Conservation (phyloP, 441 rosid species). For the Syzygium syzygioides region DNA sequence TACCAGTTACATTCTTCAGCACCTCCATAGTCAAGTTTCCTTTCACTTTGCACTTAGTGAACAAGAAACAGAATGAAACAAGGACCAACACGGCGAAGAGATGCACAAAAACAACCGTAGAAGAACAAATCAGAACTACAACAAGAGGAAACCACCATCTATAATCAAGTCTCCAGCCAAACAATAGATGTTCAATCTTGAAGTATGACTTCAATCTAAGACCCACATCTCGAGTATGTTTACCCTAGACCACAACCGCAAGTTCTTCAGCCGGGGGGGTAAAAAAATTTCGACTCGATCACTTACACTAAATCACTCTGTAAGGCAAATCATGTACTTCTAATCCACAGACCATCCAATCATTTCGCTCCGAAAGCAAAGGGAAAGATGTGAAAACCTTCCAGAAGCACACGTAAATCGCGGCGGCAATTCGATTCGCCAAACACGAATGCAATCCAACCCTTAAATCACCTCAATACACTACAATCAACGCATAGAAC, state of each 20-base stretch:
- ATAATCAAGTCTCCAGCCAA: neutral
- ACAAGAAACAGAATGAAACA: neutral
- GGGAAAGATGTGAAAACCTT: neutral
- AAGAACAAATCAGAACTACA: neutral
- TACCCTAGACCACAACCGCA: neutral
- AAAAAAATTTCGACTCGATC: rapidly evolving
- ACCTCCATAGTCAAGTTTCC: neutral
- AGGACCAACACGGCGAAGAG: neutral
- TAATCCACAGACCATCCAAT: neutral
- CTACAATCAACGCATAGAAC: neutral
- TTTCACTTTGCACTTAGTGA: neutral
- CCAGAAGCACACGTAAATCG: neutral
- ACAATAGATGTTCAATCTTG: neutral
- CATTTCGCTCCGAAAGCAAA: neutral
- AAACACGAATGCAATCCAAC: neutral
- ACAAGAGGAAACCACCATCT: neutral
- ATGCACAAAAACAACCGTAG: neutral
- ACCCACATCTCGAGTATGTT: neutral
- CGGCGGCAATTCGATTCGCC: neutral
- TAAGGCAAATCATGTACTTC: neutral
- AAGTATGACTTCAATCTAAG: neutral
- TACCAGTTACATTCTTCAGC: neutral
- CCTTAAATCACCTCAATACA: neutral
- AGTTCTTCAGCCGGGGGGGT: neutral
- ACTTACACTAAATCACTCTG: neutral